Percentiles rank a stretch among this genome's conserved stretches.
Evolutionary conservation across 2,329 filamentous ascomycete species (phyloP).

Genomic region (Grosmannia serpens): DNA sequence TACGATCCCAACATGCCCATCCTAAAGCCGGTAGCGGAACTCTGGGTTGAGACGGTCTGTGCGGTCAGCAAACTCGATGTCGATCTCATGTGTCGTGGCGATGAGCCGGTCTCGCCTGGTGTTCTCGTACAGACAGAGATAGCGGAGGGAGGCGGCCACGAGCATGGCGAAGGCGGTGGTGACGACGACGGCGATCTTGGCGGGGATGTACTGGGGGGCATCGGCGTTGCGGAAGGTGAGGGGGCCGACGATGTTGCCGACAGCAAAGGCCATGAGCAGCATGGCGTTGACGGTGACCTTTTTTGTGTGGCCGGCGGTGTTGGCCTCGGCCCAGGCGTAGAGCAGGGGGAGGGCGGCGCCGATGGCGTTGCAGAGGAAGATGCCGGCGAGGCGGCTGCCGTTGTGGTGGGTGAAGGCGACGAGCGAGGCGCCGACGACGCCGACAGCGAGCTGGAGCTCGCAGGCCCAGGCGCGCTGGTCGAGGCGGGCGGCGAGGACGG

Average conservation of each 20-base stretch:
- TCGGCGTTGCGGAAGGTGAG: conserved; percentile 46
- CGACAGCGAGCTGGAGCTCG: background rate
- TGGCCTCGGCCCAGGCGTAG: conserved; percentile 29
- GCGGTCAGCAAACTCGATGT: no score
- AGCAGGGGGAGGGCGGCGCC: conserved; percentile 3
- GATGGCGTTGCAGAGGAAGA: background rate
- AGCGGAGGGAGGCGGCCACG: no score
- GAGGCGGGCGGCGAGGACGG: background rate
- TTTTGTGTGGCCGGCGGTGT: conserved; percentile 44
- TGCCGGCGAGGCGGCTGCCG: background rate
- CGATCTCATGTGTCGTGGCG: no score
- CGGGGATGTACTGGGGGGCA: conserved; percentile 48
- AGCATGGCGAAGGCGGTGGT: no score
- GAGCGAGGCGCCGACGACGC: conserved; percentile 3
- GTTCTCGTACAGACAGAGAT: no score
- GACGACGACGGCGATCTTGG: conserved; percentile 52
- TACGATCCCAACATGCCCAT: no score
- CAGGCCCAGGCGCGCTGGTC: background rate
- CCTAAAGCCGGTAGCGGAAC: no score
- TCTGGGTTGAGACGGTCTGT: no score
- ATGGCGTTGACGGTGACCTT: conserved; percentile 45
- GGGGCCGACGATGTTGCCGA: conserved; percentile 42
- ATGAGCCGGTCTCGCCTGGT: no score
- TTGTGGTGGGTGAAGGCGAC: background rate
- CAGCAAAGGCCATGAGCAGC: conserved; percentile 37